Conservation (phyloP, 2,329 filamentous ascomycete species). For the Bimuria novae-zelandiae region DNA sequence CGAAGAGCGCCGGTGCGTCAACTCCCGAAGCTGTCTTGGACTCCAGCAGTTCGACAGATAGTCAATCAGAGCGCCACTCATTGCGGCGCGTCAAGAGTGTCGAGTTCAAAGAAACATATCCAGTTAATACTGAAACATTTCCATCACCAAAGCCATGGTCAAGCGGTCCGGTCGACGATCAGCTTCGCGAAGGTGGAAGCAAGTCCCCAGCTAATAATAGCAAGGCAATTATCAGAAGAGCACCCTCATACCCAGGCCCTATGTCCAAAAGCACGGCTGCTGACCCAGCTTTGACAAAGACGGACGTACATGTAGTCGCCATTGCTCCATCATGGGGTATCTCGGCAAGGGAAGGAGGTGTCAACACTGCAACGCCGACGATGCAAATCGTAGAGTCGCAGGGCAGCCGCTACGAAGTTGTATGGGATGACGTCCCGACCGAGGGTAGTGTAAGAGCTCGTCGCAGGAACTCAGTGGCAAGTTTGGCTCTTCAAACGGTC, state of each 20-base stretch:
- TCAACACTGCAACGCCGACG: conserved; percentile 34
- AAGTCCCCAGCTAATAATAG: background rate
- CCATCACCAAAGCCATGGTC: conserved; percentile 9
- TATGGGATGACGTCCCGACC: conserved; percentile 36
- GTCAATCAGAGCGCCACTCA: background rate
- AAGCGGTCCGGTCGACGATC: background rate
- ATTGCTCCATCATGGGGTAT: conserved; percentile 24
- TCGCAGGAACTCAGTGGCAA: conserved; percentile 27
- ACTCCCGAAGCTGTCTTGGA: conserved; percentile 14
- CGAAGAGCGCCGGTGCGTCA: conserved; percentile 26
- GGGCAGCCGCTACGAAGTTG: conserved; percentile 32
- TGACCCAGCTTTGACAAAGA: conserved; percentile 35
- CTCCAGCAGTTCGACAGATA: background rate
- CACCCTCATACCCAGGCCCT: conserved; percentile 15
- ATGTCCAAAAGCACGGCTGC: conserved; percentile 29
- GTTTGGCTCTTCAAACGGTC: conserved; percentile 20
- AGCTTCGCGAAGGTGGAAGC: background rate
- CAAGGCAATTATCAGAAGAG: background rate
- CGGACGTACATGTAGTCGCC: conserved; percentile 43
- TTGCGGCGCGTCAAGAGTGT: conserved; percentile 38
- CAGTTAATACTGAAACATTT: conserved; percentile 7
- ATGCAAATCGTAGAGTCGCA: conserved; percentile 40
- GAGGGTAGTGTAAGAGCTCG: conserved; percentile 12
- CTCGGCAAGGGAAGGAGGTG: conserved; percentile 5
- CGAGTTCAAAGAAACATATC: conserved; percentile 28